These are phyloP conservation scores for Solanum medicagineum DNA, from an alignment of 257 asterid genomes.

Conservation along the genomic window DNA sequence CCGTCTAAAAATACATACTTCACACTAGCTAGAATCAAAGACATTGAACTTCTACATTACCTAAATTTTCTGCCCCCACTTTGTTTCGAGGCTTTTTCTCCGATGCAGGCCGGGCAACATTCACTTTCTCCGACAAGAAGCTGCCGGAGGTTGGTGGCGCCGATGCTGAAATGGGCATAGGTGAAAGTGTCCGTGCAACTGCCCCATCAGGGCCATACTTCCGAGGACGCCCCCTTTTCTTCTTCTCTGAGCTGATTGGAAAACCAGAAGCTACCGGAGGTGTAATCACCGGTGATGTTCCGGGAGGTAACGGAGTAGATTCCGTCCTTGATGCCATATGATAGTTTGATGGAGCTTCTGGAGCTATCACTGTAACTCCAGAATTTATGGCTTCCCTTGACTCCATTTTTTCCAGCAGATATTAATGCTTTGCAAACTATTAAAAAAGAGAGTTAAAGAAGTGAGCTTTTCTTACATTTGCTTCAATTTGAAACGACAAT, in stretches of 20 bases:
- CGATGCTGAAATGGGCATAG: slow-evolving; percentile 39
- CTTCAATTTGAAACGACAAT: neutral
- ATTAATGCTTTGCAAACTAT: neutral
- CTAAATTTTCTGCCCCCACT: slow-evolving; percentile 56
- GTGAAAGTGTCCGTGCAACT: slow-evolving; percentile 22
- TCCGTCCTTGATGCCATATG: slow-evolving; percentile 48
- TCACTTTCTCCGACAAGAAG: slow-evolving; percentile 27
- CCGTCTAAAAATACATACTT: neutral
- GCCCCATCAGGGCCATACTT: slow-evolving; percentile 61
- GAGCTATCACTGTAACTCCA: slow-evolving; percentile 37
- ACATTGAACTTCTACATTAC: slow-evolving; percentile 14
- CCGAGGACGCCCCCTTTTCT: slow-evolving; percentile 95
- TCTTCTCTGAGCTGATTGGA: slow-evolving; percentile 36
- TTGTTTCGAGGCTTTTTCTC: slow-evolving; percentile 59
- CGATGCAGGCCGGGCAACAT: slow-evolving; percentile 19
- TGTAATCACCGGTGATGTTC: slow-evolving; percentile 7
- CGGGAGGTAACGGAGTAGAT: slow-evolving; percentile 14
- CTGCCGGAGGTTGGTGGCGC: slow-evolving; percentile 35
- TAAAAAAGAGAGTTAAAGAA: neutral
- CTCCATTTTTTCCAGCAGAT: slow-evolving; percentile 36
- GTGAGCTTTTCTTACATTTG: neutral
- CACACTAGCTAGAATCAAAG: neutral
- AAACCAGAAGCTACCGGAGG: slow-evolving; percentile 10
- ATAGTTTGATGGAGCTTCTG: slow-evolving; percentile 54
- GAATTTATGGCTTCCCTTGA: slow-evolving; percentile 41